phyloP scores from a whole-genome alignment of 139 green algal species.

The Deuterostichococcus epilithicus region DNA sequence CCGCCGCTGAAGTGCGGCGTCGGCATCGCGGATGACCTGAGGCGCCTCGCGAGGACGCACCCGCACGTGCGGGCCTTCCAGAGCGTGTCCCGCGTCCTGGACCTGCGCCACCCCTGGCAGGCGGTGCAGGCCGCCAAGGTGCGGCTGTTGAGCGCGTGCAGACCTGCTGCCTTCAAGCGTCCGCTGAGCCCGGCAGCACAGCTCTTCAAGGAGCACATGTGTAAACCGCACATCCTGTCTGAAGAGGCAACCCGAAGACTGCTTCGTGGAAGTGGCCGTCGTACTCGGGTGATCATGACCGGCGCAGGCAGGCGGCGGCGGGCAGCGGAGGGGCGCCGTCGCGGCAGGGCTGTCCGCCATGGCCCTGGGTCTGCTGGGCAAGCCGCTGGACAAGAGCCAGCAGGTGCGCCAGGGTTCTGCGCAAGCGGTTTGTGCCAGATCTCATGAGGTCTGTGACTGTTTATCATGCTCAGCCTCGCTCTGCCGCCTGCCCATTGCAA shows the following conservation, averaged over 20 bases:
- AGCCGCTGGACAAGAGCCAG: slow-evolving; percentile 36
- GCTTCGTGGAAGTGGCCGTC: too few relatives aligned
- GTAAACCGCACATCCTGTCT: too few relatives aligned
- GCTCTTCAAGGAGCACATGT: too few relatives aligned
- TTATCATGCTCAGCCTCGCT: neutral
- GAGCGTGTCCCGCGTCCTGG: slow-evolving; percentile 31
- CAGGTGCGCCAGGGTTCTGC: slow-evolving; percentile 8
- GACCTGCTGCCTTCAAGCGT: too few relatives aligned
- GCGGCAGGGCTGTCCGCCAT: slow-evolving; percentile 45
- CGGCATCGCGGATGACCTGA: slow-evolving; percentile 38
- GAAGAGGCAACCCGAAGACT: too few relatives aligned
- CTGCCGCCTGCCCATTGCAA: neutral
- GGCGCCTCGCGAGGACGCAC: slow-evolving; percentile 46
- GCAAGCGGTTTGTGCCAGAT: neutral
- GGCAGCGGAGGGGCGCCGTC: slow-evolving; percentile 2
- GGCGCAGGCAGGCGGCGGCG: neutral
- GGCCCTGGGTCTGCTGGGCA: slow-evolving; percentile 47
- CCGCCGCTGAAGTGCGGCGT: slow-evolving; percentile 20
- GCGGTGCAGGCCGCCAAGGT: too few relatives aligned
- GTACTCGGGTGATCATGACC: too few relatives aligned
- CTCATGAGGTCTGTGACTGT: neutral
- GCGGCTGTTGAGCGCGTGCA: too few relatives aligned
- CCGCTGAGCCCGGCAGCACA: too few relatives aligned
- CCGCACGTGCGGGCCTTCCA: slow-evolving; percentile 34
- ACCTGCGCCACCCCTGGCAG: slow-evolving; percentile 40